phyloP scores from a whole-genome alignment of 768 basidiomycete genomes.

The Kwoniella sp. region DNA sequence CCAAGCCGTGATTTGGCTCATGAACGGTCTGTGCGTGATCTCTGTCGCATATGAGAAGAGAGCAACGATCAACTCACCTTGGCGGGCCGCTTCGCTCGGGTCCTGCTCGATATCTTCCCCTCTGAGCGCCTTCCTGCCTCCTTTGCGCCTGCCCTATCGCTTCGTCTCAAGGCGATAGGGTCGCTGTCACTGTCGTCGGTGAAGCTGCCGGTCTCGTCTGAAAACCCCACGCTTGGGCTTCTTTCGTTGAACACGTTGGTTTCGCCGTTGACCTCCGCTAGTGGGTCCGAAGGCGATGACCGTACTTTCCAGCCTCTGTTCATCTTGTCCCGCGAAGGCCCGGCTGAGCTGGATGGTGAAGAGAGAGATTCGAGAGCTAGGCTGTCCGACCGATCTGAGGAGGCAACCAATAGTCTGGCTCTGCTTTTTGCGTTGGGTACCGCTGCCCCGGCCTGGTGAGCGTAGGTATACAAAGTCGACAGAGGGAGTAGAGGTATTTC shows the following conservation, averaged over 20 bases:
- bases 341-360: no score
- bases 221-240: no score
- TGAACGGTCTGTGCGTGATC: no score
- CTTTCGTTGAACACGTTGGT: no score
- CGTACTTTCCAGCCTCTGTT: background rate
- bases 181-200: background rate
- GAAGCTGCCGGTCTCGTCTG: background rate
- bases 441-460: background rate
- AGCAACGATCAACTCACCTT: constrained; percentile 3
- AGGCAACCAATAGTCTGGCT: background rate
- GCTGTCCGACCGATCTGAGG: no score
- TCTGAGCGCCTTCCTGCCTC: background rate
- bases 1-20: no score
- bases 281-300: background rate
- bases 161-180: constrained; percentile 6
- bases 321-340: no score
- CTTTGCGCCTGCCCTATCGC: background rate
- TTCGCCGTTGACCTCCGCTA: background rate
- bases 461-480: background rate
- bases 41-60: no score
- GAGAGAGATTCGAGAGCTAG: no score
- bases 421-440: background rate
- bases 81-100: background rate
- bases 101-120: constrained; percentile 2
- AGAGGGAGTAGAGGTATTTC: constrained; percentile 14